Conservation (phyloP, 179 eudicot genomes). For the Spergularia azorica region DNA sequence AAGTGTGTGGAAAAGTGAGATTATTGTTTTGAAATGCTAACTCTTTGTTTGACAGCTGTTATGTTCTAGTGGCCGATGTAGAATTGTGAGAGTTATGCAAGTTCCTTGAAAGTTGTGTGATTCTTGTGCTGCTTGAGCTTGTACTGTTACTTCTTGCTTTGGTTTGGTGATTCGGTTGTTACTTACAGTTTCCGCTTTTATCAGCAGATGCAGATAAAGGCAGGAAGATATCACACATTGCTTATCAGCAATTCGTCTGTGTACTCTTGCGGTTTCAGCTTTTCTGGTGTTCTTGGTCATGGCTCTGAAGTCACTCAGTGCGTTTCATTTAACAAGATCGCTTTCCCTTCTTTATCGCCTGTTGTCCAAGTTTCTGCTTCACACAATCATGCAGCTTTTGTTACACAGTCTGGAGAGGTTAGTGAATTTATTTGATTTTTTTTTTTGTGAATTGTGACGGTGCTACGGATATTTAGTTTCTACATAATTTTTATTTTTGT, state of each 20-base stretch:
- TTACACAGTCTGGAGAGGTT: conserved; percentile 87
- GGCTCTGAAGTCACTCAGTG: conserved; percentile 90
- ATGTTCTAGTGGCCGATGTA: not conserved
- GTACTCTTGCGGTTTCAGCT: conserved; percentile 92
- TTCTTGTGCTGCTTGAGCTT: not conserved
- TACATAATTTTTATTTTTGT: not conserved
- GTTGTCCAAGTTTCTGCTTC: conserved; percentile 89
- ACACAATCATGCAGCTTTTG: conserved; percentile 95
- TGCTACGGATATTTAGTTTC: not conserved
- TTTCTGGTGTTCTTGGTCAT: conserved; percentile 98
- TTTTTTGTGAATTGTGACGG: not conserved
- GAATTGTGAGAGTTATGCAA: not conserved
- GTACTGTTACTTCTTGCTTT: not conserved
- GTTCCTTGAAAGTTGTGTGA: not conserved
- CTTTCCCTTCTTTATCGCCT: conserved; percentile 56
- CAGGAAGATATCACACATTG: conserved; percentile 90
- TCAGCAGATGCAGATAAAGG: conserved; percentile 90
- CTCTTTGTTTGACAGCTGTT: not conserved
- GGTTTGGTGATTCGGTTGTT: conserved; percentile 2
- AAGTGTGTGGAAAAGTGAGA: not conserved
- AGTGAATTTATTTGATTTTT: conserved; percentile 29
- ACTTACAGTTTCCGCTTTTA: conserved; percentile 11
- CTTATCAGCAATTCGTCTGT: conserved; percentile 71
- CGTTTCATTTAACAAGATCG: conserved; percentile 63
- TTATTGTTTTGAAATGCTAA: not conserved